Conservation (phyloP, 2,329 filamentous ascomycete genomes). For the Talaromyces sp. region DNA sequence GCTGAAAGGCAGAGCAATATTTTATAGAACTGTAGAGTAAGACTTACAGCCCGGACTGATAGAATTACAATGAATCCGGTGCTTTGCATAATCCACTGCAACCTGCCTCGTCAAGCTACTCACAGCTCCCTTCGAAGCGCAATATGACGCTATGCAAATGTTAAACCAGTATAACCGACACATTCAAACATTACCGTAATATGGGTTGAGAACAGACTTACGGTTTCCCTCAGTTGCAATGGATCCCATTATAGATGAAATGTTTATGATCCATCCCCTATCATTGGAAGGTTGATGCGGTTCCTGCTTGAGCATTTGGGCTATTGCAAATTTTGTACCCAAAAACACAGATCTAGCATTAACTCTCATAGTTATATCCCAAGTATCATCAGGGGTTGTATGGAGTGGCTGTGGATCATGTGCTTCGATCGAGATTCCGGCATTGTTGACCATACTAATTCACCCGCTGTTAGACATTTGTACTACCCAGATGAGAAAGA, state of each 20-base stretch:
- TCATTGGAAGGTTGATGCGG: conserved; percentile 38
- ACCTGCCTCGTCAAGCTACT: conserved; percentile 48
- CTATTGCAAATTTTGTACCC: conserved; percentile 39
- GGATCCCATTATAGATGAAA: conserved; percentile 46
- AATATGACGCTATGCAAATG: conserved; percentile 39
- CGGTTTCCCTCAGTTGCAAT: conserved; percentile 34
- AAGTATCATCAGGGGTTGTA: conserved; percentile 46
- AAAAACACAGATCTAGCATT: conserved; percentile 35
- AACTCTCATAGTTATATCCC: conserved; percentile 37
- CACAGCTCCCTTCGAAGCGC: conserved; percentile 50
- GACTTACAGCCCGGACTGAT: conserved; percentile 44
- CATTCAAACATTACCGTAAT: no score
- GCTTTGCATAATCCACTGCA: conserved; percentile 45
- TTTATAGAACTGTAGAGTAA: not conserved
- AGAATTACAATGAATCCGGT: conserved; percentile 45
- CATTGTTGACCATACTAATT: conserved; percentile 49
- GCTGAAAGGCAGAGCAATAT: not conserved
- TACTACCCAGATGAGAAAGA: not conserved
- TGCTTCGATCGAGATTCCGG: conserved; percentile 49
- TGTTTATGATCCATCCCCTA: conserved; percentile 53
- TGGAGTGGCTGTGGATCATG: conserved; percentile 43
- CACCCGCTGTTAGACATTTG: not conserved
- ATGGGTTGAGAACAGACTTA: no score
- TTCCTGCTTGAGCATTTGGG: conserved; percentile 53
- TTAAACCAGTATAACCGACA: no score